Base-by-base conservation (phyloP, 768 basidiomycete genomes). In the Candolleomyces aberdarensis region DNA sequence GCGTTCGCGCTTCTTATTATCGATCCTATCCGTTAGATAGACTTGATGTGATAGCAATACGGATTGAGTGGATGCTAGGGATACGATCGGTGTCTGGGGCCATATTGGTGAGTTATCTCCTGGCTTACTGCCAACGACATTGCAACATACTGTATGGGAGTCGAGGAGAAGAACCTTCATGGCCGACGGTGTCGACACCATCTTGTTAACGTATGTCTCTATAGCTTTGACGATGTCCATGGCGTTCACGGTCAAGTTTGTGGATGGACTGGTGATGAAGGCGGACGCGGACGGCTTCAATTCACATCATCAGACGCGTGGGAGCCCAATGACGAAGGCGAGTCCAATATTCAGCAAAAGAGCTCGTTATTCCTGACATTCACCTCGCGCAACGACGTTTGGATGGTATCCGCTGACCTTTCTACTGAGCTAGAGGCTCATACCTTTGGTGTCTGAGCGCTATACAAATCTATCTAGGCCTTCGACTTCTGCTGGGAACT, bases 221-320 rank as follows among this genome's bases (percentile, higher is more conserved):
- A 97, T 88, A 8, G 97, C 97, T 75, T 96, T 96, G 69, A 94
- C 82, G 65, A 96, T 88, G 75, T 99, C 96, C 97, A 98, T 98
- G 54, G 19, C n/a, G 55, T 61, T 36, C 36, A 36, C 36, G 11
- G 36, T 36, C 36, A 36, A 11, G 36, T 8, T 36, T 2, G 8
- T 36, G 36, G 36, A 36, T 36, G 36, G 1, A 11, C 36, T 8
- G 36, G 11, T 11, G 39, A 66, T 55, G 15, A 17, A 31, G 10
- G 26, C 19, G 32, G 26, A 32, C 52, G 36, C 36, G 36, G 8
- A 36, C 36, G 36, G 36, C 36, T 36, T 36, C 36, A 36, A 36
- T 36, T 36, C 36, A 36, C 36, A 1, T 36, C 36, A 36, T 36
- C 36, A 36, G 36, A 11, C 36, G 36, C 36, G 36, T 36, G 36